Conservation (phyloP, 2,329 filamentous ascomycete species). For the Incumbomyces delicatus region DNA sequence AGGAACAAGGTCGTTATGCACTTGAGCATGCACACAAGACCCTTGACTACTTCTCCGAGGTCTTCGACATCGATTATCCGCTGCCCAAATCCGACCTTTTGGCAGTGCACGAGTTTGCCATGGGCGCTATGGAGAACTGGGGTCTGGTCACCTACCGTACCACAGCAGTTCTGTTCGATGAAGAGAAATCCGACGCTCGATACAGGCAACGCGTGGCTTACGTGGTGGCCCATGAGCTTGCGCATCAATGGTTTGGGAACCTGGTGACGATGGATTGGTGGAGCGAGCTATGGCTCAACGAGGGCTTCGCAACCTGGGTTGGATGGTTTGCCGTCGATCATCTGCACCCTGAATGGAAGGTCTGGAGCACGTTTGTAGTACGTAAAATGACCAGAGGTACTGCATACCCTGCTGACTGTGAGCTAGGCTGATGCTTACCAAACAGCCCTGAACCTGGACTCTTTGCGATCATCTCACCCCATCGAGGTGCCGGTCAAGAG, state of each 20-base stretch:
- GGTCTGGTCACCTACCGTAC: slow-evolving; percentile 92
- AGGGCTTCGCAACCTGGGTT: slow-evolving; percentile 97
- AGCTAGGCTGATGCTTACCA: slow-evolving; percentile 76
- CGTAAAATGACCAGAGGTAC: slow-evolving; percentile 48
- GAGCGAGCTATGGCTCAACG: slow-evolving; percentile 88
- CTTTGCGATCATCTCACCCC: slow-evolving; percentile 82
- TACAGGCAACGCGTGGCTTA: slow-evolving; percentile 94
- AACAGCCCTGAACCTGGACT: slow-evolving; percentile 80
- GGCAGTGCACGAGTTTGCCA: slow-evolving; percentile 82
- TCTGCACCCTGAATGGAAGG: slow-evolving; percentile 92
- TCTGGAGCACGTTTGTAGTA: slow-evolving; percentile 93
- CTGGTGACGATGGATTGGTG: slow-evolving; percentile 93
- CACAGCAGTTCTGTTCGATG: slow-evolving; percentile 92
- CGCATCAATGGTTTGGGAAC: slow-evolving; percentile 94
- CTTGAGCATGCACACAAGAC: slow-evolving; percentile 85
- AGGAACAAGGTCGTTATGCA: slow-evolving; percentile 82
- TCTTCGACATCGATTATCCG: slow-evolving; percentile 87
- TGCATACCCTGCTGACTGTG: slow-evolving; percentile 29
- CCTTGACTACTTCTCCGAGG: slow-evolving; percentile 91
- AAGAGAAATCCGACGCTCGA: slow-evolving; percentile 76
- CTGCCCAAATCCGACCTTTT: slow-evolving; percentile 85
- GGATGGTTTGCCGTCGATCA: slow-evolving; percentile 88
- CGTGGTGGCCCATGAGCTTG: slow-evolving; percentile 94
- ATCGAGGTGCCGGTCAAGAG: slow-evolving; percentile 93
- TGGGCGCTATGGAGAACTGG: slow-evolving; percentile 91